These are phyloP conservation scores for Tylopilus intermedius DNA, from an alignment of 768 basidiomycete species.

Conservation along the genomic window DNA sequence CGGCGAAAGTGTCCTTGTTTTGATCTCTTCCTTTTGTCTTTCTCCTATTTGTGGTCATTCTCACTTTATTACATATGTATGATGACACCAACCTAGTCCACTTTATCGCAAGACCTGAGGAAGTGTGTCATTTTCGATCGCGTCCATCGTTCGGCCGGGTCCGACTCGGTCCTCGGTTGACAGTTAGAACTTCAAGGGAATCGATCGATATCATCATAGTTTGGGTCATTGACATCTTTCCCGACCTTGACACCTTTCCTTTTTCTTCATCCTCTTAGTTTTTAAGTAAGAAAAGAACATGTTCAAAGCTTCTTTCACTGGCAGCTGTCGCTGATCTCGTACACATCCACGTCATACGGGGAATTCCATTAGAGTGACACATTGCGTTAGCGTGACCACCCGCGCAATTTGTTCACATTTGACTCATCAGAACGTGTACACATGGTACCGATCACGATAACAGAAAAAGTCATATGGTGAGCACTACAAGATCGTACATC, in stretches of 20 bases:
- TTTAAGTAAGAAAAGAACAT: background rate
- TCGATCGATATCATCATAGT: background rate
- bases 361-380: background rate
- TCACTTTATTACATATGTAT: background rate
- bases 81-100: background rate
- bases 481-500: background rate
- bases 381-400: background rate
- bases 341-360: background rate
- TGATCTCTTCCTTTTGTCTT: background rate
- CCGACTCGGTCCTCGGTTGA: background rate
- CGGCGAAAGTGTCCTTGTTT: background rate
- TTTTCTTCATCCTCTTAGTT: background rate
- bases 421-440: background rate
- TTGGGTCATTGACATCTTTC: background rate
- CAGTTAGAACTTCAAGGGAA: background rate
- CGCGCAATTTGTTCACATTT: background rate
- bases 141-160: background rate
- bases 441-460: background rate
- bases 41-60: background rate
- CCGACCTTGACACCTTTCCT: background rate
- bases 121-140: background rate
- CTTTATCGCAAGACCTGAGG: background rate
- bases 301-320: background rate
- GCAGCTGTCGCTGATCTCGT: background rate
- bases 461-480: background rate